Evolutionary conservation across 2,329 filamentous ascomycete genomes (phyloP), one percentile per base, ranked within the genome.

Genomic region (Fusarium napiforme): DNA sequence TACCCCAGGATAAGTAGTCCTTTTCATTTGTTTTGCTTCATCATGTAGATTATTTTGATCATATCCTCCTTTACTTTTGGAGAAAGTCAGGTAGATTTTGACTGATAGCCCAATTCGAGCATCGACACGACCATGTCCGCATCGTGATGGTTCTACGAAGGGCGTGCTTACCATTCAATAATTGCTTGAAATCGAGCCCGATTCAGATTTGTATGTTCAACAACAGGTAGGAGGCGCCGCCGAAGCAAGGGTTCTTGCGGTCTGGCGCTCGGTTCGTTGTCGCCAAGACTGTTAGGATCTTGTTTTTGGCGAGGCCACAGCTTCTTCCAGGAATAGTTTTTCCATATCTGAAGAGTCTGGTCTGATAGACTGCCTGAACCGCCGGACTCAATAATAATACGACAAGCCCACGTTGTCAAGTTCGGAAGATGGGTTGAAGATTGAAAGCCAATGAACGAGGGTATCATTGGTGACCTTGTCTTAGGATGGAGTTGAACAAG

Each of bases 1-100:
- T 74, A 74, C 72, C 72, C 72, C 28, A 56, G 50, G 61, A 59
- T 50, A 47, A 50, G 30, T 23, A 55, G 26, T 72, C 34, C 60
- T 53, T 50, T 59, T 39, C 30, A 28, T 70, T 57, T 60, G 19
- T 52, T 56, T 59, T 67, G 37, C 10, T 65, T 60, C 32, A 36
- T 39, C 30, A 36, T 66, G 45, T 61, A 45, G 32, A 46, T 16
- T 55, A 55, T 30, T 49, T 47, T 14, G 30, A 36, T 36, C 32
- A 26, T 39, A 37, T 66, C 28, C 5, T 21, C 19, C 14, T 6
- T 34, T 53, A 21, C 21, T 34, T 37, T 28, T 30, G 18, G 19
- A 46, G 21, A 37, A 55, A 21, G 45, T 57, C 18, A 19, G n/a
- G 32, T 39, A 19, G 16, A 37, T 39, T 26, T 42, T 45, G 37